Conservation (phyloP, 2,329 filamentous ascomycete species). For the Aspergillus fumigatiaffinis region DNA sequence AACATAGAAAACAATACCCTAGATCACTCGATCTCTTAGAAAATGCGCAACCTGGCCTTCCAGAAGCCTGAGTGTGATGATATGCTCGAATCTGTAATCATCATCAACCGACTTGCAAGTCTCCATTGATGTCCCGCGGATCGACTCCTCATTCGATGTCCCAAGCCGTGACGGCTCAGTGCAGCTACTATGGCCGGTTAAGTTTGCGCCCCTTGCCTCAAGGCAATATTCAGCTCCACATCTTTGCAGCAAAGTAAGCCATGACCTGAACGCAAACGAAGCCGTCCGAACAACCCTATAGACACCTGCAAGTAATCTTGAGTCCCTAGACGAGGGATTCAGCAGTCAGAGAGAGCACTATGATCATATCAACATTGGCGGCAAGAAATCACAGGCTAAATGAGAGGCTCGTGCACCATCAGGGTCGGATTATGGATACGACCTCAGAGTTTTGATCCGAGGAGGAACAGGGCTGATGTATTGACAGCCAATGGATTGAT, state of each 20-base stretch:
- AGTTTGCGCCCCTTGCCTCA: background rate
- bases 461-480: background rate
- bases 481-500: background rate
- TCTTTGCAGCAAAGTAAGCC: background rate
- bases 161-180: background rate
- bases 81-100: too few relatives aligned
- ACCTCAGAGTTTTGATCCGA: background rate
- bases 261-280: background rate
- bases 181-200: background rate
- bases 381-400: too few relatives aligned
- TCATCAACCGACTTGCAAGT: background rate
- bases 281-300: background rate
- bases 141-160: background rate
- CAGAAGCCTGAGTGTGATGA: background rate
- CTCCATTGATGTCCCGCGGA: background rate
- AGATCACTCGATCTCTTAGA: background rate
- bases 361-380: too few relatives aligned
- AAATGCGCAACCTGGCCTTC: background rate
- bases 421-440: background rate
- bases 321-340: too few relatives aligned
- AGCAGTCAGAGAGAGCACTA: too few relatives aligned
- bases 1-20: background rate
- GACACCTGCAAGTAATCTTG: too few relatives aligned
- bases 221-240: background rate
- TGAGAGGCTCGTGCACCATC: background rate